Conservation (phyloP, 108 stramenopile genomes). For the Nitzschia sp. region DNA sequence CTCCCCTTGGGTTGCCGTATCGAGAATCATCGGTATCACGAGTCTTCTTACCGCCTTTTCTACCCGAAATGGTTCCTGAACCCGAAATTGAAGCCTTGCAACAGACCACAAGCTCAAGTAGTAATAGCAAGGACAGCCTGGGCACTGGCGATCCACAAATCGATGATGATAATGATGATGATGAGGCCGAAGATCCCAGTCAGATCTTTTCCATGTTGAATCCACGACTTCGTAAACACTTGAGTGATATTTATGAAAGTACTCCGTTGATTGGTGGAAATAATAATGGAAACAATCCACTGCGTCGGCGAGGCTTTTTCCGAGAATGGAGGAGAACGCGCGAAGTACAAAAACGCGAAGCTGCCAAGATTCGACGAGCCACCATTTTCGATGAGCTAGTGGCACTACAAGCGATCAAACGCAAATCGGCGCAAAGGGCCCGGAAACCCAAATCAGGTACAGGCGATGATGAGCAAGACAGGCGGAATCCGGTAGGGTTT, state of each 20-base stretch:
- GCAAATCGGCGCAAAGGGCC: background rate
- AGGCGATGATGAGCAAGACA: background rate
- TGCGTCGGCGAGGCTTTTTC: background rate
- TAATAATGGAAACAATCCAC: background rate
- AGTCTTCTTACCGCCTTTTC: slow-evolving; percentile 70
- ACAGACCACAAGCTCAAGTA: background rate
- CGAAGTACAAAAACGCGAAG: slow-evolving; percentile 27
- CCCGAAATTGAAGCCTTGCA: slow-evolving; percentile 32
- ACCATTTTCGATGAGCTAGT: slow-evolving; percentile 50
- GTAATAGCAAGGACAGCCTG: too few species aligned
- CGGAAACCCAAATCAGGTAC: background rate
- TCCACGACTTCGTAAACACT: slow-evolving; percentile 32
- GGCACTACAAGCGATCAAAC: slow-evolving; percentile 45
- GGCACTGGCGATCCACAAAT: background rate
- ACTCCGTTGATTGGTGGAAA: slow-evolving; percentile 10
- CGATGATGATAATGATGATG: background rate
- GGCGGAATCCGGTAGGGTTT: slow-evolving; percentile 43
- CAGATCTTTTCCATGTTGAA: slow-evolving; percentile 29
- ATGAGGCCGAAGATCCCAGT: background rate
- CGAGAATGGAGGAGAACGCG: slow-evolving; percentile 22
- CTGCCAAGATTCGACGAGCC: slow-evolving; percentile 44
- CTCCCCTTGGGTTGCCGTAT: slow-evolving; percentile 47
- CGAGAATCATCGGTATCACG: slow-evolving; percentile 41
- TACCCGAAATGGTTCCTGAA: slow-evolving; percentile 56
- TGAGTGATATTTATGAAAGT: slow-evolving; percentile 11